Evolutionary conservation across 805 yeast species (phyloP).

Genomic region (Danielia oregonensis): DNA sequence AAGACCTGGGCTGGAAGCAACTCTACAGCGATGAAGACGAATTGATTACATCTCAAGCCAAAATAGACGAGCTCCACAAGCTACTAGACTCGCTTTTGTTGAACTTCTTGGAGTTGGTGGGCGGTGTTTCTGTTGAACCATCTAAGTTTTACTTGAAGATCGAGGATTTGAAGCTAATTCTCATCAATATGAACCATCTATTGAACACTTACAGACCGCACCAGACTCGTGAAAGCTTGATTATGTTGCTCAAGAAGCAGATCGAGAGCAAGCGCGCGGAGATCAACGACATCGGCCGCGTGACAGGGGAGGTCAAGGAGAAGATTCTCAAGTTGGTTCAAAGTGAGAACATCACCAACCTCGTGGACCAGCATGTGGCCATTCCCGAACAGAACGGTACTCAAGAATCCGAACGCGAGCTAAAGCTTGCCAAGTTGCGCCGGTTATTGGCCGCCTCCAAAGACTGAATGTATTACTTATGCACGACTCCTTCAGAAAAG

Average conservation of each 20-base stretch:
- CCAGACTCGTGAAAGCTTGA: constrained; percentile 87
- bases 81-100: constrained; percentile 73
- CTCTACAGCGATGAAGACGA: constrained; percentile 50
- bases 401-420: not conserved
- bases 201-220: constrained; percentile 92
- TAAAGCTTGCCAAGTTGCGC: not conserved
- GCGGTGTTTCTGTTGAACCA: constrained; percentile 74
- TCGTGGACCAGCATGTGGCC: not conserved
- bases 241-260: constrained; percentile 67
- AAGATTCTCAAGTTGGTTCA: constrained; percentile 26
- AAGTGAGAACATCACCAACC: constrained; percentile 1
- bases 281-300: constrained; percentile 42
- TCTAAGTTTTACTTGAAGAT: constrained; percentile 54
- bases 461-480: too few relatives aligned
- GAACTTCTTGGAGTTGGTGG: constrained; percentile 79
- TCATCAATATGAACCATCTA: constrained; percentile 88
- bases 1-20: constrained; percentile 74
- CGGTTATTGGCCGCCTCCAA: not conserved
- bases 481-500: too few relatives aligned
- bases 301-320: constrained; percentile 36
- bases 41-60: constrained; percentile 34
- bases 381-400: not conserved
- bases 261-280: constrained; percentile 59
- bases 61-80: constrained; percentile 73
- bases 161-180: constrained; percentile 72